Base-by-base conservation (phyloP, 2,329 filamentous ascomycete genomes). In the Cryphonectria nitschkei region DNA sequence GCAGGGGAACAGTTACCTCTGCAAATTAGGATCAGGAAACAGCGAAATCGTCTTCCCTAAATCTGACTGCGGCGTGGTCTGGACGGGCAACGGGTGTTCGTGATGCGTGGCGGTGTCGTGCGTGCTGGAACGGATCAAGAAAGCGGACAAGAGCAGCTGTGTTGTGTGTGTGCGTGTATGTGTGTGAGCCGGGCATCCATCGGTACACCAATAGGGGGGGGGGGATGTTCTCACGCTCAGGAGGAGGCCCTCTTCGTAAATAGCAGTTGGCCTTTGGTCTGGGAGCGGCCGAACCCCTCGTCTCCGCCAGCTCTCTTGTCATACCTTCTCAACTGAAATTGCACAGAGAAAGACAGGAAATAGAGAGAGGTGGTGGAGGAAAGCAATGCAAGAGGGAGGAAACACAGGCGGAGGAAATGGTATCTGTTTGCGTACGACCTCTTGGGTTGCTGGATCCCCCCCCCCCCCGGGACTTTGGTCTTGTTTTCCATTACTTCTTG, bases 1-100 rank as follows among this genome's bases (percentile, higher is more conserved):
- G 71, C 69, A 66, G 63, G 69, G 70, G 68, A 64, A 71, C 70
- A 74, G 70, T 74, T 69, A 67, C 68, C 67, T 70, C 69, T 69
- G 65, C 66, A 68, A 68, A 70, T 68, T 72, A 68, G 72, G 66
- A 73, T 70, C 72, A 72, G 73, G 68, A 73, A 71, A 71, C 68
- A 73, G 70, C 72, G 72, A 70, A 68, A 70, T 74, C 67, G 69
- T 67, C 70, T 71, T 66, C 65, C 72, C 71, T 67, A 67, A 63
- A 70, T 69, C 66, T 71, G 73, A 73, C 69, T 72, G 73, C 67
- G 68, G 73, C 65, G 69, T 66, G 68, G 70, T 68, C 68, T 73
- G 71, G 63, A 54, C 58, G 66, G 71, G 63, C 69, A 68, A 61
- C 46, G 66, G 68, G 56, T 68, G 39, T 67, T 63, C 61, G 63